These are phyloP conservation scores for Ophiocordyceps camponoti-saundersi DNA, from an alignment of 2,329 filamentous ascomycete genomes.

Conservation along the genomic window DNA sequence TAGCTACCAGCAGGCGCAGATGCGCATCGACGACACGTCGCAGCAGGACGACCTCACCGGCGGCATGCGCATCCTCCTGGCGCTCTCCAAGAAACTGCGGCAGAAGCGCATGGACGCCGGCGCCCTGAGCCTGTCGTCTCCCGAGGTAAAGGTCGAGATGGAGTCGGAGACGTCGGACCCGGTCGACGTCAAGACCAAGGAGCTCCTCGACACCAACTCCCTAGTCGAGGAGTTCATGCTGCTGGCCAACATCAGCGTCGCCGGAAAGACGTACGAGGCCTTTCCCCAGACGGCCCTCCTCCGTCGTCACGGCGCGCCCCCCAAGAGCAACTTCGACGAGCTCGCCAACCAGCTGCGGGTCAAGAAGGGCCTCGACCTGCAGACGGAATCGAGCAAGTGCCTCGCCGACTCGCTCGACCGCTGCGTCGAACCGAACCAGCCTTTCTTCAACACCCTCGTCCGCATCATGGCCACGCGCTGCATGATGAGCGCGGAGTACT, in stretches of 20 bases:
- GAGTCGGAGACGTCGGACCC: conserved; percentile 94
- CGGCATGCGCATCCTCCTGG: conserved; percentile 74
- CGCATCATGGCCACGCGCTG: conserved; percentile 95
- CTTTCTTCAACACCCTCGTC: conserved; percentile 97
- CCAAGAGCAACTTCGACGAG: conserved; percentile 93
- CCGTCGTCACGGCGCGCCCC: conserved; percentile 78
- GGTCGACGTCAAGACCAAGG: conserved; percentile 89
- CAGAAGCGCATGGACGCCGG: conserved; percentile 95
- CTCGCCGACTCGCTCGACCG: conserved; percentile 80
- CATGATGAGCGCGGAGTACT: conserved; percentile 99
- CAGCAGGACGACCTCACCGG: conserved; percentile 79
- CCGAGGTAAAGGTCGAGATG: conserved; percentile 88
- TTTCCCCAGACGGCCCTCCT: conserved; percentile 94
- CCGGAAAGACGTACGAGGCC: conserved; percentile 71
- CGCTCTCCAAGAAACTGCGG: conserved; percentile 80
- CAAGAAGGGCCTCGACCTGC: conserved; percentile 66
- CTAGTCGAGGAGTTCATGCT: conserved; percentile 99
- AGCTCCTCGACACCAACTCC: conserved; percentile 87
- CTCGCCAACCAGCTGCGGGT: conserved; percentile 79
- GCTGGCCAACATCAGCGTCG: conserved; percentile 91
- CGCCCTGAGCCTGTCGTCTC: conserved; percentile 88
- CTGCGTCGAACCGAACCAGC: conserved; percentile 63
- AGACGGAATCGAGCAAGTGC: conserved; percentile 76
- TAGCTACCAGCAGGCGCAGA: conserved; percentile 90
- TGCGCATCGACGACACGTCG: conserved; percentile 77